Base-by-base conservation (phyloP, 441 rosid species). In the Capsella rubella region DNA sequence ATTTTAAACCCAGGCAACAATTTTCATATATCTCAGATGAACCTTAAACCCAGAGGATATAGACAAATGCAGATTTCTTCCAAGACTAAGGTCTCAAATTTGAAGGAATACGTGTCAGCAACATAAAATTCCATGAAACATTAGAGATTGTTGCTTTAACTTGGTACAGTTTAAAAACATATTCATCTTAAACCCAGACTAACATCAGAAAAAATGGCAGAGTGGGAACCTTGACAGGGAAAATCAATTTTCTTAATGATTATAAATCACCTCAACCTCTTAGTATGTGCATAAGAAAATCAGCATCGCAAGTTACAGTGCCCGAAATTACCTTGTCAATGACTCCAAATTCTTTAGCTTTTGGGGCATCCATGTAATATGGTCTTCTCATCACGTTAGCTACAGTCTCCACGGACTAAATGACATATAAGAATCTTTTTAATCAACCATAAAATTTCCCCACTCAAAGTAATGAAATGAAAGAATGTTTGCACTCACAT, bases 281-380 rank as follows among this genome's bases (percentile, higher is more conserved):
- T 59, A 59, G 16, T 31, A 59, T n/a, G 31, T 50, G 40, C 67
- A 58, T 49, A 50, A 14, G 50, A 31, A 39, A 68, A 60, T 21
- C 27, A 57, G 58, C n/a, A 72, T 27, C 21, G 8, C 29, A 65
- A 21, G 16, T 29, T 12, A 69, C 42, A 14, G 37, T 51, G 10
- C 15, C n/a, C 0, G 42, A 27, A 71, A 83, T 74, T 69, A 94
- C 97, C 84, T 77, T 86, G 82, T 91, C 98, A 72, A 91, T 79
- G 77, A 91, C 95, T 25, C 98, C 98, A 72, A 90, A 94, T 67
- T 89, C 95, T 78, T 79, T 82, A 55, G 97, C 98, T 83, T 64
- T 84, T 31, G 42, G 79, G n/a, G 92, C 76, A 76, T 91, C 92
- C 97, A 94, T 89, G 71, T 84, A 85, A 80, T 53, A 87, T n/a